Evolutionary conservation across 1,284 basidiomycete genomes (phyloP), one percentile per base, ranked within the genome.

Genomic region (Tylopilus orsonianus): DNA sequence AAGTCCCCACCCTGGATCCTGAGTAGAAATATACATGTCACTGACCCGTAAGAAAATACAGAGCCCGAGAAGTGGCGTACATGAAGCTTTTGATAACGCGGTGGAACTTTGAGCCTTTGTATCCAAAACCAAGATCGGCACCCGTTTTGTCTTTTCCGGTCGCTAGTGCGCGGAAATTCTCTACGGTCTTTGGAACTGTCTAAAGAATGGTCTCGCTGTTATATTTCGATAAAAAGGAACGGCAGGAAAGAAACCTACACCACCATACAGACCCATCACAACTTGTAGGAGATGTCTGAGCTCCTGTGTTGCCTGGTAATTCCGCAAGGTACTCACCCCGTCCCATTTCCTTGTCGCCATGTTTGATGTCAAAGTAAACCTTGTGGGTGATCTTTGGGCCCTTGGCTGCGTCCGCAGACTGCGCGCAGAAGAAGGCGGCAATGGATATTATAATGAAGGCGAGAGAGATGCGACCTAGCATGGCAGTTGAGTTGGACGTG

Each of bases 31-130:
- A n/a, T n/a, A n/a, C n/a, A 2, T 49, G 26, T 56, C 3, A 49
- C 8, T 9, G 24, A 30, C 16, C n/a, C 16, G 36, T 9, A 30
- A 47, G 9, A 34, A 30, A 3, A 49, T 1, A 23, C 13, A 27
- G 32, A 18, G 41, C 16, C 7, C 4, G 10, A 24, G 24, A 30
- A 26, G 2, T 9, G 24, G 53, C 79, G 56, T 44, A 83, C 97
- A 99, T 99, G 67, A 99, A 99, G 70, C 97, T 90, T 67, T 92
- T 90, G 65, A 99, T 99, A 52, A 99, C 85, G 57, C 97, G 90
- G 67, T 99, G 97, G 81, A 99, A 98, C 64, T 96, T 90, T 54
- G 97, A 87, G 36, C 87, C 88, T 69, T 99, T 95, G 76, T 91
- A 99, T n/a, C 83, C 85, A 56, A 72, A 81, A 9, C 82, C 87